Evolutionary conservation across 2,329 filamentous ascomycete genomes (phyloP).

Genomic region (Penicillium verrucosum): DNA sequence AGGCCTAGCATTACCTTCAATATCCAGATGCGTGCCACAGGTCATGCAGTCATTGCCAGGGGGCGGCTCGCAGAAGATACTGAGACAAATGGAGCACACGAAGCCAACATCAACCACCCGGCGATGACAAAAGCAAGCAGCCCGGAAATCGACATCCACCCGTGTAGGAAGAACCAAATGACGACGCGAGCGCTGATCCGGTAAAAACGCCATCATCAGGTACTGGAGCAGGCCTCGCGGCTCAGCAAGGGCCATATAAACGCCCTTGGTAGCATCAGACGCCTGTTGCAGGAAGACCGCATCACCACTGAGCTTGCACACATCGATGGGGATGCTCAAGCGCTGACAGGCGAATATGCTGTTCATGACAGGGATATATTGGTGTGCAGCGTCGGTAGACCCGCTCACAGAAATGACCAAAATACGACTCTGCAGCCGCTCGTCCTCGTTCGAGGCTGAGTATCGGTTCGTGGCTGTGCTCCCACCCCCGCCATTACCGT

Average conservation of each 20-base stretch:
- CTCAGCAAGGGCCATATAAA: constrained; percentile 62
- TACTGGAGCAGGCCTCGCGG: constrained; percentile 80
- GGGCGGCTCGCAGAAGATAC: constrained; percentile 76
- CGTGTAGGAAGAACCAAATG: constrained; percentile 75
- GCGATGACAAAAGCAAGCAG: constrained; percentile 97
- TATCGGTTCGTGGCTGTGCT: constrained; percentile 28
- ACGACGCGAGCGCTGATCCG: constrained; percentile 62
- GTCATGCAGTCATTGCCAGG: constrained; percentile 71
- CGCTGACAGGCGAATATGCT: constrained; percentile 92
- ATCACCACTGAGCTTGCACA: constrained; percentile 77
- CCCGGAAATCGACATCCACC: constrained; percentile 88
- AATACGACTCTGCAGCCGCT: constrained; percentile 71
- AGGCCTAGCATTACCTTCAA: constrained; percentile 71
- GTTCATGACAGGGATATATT: constrained; percentile 99
- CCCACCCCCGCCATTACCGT: constrained; percentile 31
- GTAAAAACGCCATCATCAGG: constrained; percentile 89
- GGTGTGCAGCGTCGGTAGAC: constrained; percentile 77
- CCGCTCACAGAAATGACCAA: constrained; percentile 87
- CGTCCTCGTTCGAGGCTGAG: constrained; percentile 27
- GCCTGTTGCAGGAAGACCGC: constrained; percentile 95
- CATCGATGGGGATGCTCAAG: constrained; percentile 84
- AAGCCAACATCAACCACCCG: constrained; percentile 87
- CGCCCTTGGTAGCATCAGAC: constrained; percentile 66
- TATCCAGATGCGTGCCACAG: constrained; percentile 73
- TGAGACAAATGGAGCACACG: constrained; percentile 93